These are phyloP conservation scores for Cercospora sp. DNA, from an alignment of 2,329 filamentous ascomycete species.

Conservation along the genomic window DNA sequence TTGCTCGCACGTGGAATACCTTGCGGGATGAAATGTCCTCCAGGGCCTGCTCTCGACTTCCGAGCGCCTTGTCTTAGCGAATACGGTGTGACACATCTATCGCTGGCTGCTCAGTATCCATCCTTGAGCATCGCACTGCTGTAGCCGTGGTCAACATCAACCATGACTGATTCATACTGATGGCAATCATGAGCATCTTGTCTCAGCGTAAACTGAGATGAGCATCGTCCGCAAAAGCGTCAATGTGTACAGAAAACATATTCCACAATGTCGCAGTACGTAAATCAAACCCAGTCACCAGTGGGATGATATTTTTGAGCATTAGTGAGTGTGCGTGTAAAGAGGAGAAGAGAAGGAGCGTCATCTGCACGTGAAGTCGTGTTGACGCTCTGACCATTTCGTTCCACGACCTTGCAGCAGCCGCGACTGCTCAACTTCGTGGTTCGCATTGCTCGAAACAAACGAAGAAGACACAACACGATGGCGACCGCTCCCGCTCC, in stretches of 20 bases:
- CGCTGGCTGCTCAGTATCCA: not conserved
- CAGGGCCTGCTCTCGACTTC: not conserved
- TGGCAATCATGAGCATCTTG: not conserved
- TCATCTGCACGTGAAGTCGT: conserved; percentile 2
- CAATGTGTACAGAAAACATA: not conserved
- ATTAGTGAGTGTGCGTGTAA: not conserved
- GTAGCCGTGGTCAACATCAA: not conserved
- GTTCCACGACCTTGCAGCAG: not conserved
- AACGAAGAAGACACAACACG: not conserved
- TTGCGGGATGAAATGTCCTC: not conserved
- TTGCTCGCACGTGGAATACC: not conserved
- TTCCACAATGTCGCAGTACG: not conserved
- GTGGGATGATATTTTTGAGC: not conserved
- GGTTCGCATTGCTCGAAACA: not conserved
- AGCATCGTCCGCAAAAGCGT: not conserved
- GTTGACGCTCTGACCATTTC: not conserved
- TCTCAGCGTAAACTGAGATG: not conserved
- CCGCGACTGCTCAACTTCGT: not conserved
- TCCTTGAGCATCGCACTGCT: not conserved
- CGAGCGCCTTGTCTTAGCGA: not conserved
- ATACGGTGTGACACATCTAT: not conserved
- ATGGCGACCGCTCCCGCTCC: conserved; percentile 22
- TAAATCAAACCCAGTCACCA: not conserved
- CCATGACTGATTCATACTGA: not conserved
- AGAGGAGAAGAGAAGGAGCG: not conserved